Base-by-base conservation (phyloP, 352 stramenopile species). In the Globisporangium polare region DNA sequence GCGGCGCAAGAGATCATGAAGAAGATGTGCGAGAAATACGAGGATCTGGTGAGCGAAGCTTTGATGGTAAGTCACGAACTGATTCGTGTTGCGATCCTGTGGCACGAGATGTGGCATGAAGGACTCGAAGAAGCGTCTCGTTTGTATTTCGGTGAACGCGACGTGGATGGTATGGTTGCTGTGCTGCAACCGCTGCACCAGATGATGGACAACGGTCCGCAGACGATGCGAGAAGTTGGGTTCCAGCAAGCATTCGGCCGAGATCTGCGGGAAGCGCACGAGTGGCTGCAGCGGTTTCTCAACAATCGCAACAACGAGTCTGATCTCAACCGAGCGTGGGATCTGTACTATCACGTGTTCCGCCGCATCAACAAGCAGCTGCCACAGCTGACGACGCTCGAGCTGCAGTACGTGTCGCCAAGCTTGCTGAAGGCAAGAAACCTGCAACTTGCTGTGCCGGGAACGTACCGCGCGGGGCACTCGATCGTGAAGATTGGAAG, bases 311-410 rank as follows among this genome's bases (percentile, higher is more conserved):
- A 73, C 51, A 90, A 85, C 53, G 78, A 90, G 51, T 77, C 86
- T 15, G 90, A 96, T 58, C 66, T 99, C 56, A 96, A 98, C 68
- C 91, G 97, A 59, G 96, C 96, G 0, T 99, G 97, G 97, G 94
- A 99, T 63, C 74, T 99, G 17, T 99, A 99, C 71, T 99, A 99
- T 69, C 86, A 92, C 61, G 95, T 99, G 10, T 99, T 99, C 74
- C 80, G 94, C 10, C 78, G 84, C 12, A 92, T 92, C 60, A 92
- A 89, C 77, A 90, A 90, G 60, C 83, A 92, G 52, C 31, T 99
- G 4, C 91, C 92, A 24, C 82, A 94, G 55, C 82, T 99, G 29
- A 99, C 96, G 39, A 96, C 88, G 26, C 80, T 99, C 26, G 95
- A 99, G 71, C 73, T 99, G 18, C 83, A 97, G 50, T 92, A 98